Evolutionary conservation across 2,329 filamentous ascomycete species (phyloP), one percentile per base, ranked within the genome.

Genomic region (Epicoccum sorghinum): DNA sequence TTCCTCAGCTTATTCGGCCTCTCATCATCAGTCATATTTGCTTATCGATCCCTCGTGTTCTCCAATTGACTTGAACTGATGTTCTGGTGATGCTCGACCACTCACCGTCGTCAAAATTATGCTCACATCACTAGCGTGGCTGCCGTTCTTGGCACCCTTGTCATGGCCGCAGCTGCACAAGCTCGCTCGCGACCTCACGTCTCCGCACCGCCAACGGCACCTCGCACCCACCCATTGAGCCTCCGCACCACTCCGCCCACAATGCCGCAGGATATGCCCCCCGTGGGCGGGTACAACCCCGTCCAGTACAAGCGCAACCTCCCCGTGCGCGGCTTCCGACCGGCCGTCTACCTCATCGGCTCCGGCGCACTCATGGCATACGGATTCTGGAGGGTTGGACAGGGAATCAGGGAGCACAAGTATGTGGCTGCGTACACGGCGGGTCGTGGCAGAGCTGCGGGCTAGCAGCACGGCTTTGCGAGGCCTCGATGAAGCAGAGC

Each of bases 261-360:
- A 73, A 97, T 98, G 93, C 88, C 90, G 82, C 93, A 98, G 85
- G 95, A 99, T 83, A 91, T 99, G 86, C 95, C 95, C 82, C 95
- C 95, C 69, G 77, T 80, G 73, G 95, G 93, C 82, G 95, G 95
- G 83, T 99, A 99, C 79, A 89, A 87, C 77, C 89, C 93, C 78
- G 89, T 99, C 65, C 95, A 99, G 81, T 99, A 97, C 84, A 96
- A 96, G 87, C 89, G 95, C 78, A 98, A 98, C 80, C 82, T 99
- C 59, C 95, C 95, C 61, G 87, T 90, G 61, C 89, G 89, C 71
- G 93, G 93, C 67, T 96, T 98, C 84, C 88, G 89, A 57, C 93
- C 95, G 14, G 83, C 87, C 43, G 85, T 87, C 58, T 87, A 96
- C 74, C 83, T 98, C 63, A 73, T 90, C 66, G 90, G 86, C 60